These are phyloP conservation scores for Fraxinus anomala DNA, from an alignment of 257 asterid species.

Conservation along the genomic window DNA sequence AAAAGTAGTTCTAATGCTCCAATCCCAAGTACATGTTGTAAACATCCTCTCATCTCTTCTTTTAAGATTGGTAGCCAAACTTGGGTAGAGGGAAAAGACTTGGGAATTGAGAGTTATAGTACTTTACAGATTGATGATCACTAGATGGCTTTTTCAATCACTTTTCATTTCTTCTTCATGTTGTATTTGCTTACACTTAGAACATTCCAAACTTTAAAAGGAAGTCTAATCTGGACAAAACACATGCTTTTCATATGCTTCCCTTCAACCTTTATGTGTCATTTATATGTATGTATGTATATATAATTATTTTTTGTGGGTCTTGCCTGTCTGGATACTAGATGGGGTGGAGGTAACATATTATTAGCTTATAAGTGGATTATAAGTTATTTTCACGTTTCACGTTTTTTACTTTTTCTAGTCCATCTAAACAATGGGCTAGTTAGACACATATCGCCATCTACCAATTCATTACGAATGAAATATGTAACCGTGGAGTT, in stretches of 20 bases:
- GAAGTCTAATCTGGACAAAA: constrained; percentile 40
- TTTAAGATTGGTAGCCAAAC: constrained; percentile 42
- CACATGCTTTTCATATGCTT: constrained; percentile 38
- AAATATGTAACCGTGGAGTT: no score
- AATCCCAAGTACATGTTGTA: background rate
- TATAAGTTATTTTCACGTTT: background rate
- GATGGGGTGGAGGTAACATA: background rate
- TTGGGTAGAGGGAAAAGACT: constrained; percentile 58
- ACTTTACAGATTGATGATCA: constrained; percentile 56
- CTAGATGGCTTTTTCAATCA: constrained; percentile 38
- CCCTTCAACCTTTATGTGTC: constrained; percentile 35
- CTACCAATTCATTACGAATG: background rate
- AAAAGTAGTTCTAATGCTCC: no score
- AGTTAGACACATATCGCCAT: background rate
- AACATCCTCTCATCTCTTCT: constrained; percentile 41
- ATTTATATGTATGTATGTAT: constrained; percentile 8
- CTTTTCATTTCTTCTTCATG: constrained; percentile 34
- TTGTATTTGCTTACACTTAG: constrained; percentile 33
- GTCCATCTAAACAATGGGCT: background rate
- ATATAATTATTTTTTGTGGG: constrained; percentile 29
- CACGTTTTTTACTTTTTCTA: background rate
- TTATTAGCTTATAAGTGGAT: background rate
- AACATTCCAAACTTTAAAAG: constrained; percentile 60
- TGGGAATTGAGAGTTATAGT: constrained; percentile 34
- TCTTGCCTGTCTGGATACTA: background rate